Percentiles rank a stretch among this genome's conserved stretches.
Conservation (phyloP, 2,329 filamentous ascomycete genomes). For the Arthrobotrys musiformis region DNA sequence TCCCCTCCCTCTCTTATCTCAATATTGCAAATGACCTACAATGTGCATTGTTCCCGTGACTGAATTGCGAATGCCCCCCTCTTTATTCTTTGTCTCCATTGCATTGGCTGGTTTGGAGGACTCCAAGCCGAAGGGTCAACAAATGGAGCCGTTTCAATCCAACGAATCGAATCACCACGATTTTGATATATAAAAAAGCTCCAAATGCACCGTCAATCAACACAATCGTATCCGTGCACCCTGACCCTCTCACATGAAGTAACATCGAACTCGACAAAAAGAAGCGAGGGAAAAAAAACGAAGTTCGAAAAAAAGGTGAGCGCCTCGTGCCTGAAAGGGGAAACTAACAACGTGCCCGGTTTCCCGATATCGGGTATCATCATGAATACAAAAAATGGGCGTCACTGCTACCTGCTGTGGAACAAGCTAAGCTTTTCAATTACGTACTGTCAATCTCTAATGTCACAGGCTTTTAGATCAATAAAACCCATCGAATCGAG, state of each 20-base stretch:
- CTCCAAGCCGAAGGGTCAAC: no score
- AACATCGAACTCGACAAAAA: background rate
- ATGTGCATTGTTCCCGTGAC: background rate
- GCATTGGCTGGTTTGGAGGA: background rate
- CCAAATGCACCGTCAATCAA: background rate
- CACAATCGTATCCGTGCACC: background rate
- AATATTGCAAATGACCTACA: constrained; percentile 13
- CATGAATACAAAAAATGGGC: background rate
- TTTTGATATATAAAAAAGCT: background rate
- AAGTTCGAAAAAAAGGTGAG: background rate
- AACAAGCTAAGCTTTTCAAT: constrained; percentile 44
- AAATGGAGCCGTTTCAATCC: no score
- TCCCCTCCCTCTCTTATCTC: background rate
- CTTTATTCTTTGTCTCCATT: background rate
- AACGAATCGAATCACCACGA: background rate
- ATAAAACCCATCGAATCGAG: background rate
- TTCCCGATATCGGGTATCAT: constrained; percentile 45
- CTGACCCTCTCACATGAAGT: background rate
- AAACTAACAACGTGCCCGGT: constrained; percentile 38
- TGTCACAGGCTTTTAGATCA: background rate
- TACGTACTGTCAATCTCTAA: constrained; percentile 14
- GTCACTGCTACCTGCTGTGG: constrained; percentile 13
- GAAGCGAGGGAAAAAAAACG: background rate
- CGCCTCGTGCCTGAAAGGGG: constrained; percentile 27
- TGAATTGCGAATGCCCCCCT: background rate